Conservation (phyloP, 768 basidiomycete species). For the Lentinula boryana region DNA sequence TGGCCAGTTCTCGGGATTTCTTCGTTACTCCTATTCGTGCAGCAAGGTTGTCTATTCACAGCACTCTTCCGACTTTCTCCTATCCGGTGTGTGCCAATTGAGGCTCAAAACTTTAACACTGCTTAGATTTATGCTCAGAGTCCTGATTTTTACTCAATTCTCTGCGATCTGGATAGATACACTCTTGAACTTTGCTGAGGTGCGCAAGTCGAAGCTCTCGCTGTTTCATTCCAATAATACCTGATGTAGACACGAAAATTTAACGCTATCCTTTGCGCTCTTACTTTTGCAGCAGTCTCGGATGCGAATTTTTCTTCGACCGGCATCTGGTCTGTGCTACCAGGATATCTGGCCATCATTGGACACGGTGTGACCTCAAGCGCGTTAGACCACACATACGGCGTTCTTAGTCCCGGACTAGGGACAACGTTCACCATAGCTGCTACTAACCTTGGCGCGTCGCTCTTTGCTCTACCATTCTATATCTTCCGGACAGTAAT, state of each 20-base stretch:
- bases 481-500: conserved; percentile 55
- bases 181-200: conserved; percentile 41
- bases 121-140: conserved; percentile 31
- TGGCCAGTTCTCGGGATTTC: conserved; percentile 68
- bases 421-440: conserved; percentile 52
- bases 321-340: conserved; percentile 39
- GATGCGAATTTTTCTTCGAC: conserved; percentile 42
- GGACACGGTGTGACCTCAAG: conserved; percentile 55
- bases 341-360: conserved; percentile 62
- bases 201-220: conserved; percentile 20
- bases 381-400: conserved; percentile 57
- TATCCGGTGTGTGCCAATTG: conserved; percentile 43
- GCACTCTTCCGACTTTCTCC: conserved; percentile 66
- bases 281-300: conserved; percentile 49
- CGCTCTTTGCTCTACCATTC: conserved; percentile 55
- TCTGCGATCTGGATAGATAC: conserved; percentile 61
- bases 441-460: conserved; percentile 55
- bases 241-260: neutral
- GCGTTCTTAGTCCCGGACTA: conserved; percentile 50
- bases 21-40: conserved; percentile 62
- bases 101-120: neutral
- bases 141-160: conserved; percentile 65
- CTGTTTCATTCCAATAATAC: neutral
- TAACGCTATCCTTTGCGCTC: conserved; percentile 32
- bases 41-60: conserved; percentile 60